Conservation (phyloP, 2,329 filamentous ascomycete genomes). For the Blumeria graminis region DNA sequence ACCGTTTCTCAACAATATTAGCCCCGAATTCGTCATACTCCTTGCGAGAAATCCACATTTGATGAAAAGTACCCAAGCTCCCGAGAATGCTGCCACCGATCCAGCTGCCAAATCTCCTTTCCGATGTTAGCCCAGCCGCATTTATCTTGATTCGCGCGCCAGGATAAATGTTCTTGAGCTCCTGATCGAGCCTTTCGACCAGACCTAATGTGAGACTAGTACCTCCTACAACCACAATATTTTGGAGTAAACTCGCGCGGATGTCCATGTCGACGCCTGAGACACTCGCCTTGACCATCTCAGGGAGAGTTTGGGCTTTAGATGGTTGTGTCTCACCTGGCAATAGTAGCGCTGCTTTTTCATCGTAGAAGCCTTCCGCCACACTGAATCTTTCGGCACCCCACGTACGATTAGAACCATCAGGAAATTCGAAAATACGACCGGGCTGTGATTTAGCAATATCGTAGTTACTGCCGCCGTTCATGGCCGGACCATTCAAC, state of each 20-base stretch:
- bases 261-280: conserved; percentile 72
- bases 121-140: conserved; percentile 62
- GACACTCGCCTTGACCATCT: conserved; percentile 56
- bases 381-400: conserved; percentile 67
- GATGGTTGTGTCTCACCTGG: conserved; percentile 19
- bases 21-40: conserved; percentile 92
- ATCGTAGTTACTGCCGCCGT: conserved; percentile 46
- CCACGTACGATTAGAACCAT: conserved; percentile 91
- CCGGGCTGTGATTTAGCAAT: conserved; percentile 47
- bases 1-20: conserved; percentile 82
- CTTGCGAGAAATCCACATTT: conserved; percentile 97
- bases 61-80: conserved; percentile 90
- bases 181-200: conserved; percentile 68
- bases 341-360: conserved; percentile 40
- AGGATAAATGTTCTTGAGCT: conserved; percentile 61
- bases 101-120: conserved; percentile 84
- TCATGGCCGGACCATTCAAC: conserved; percentile 24
- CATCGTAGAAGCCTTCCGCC: conserved; percentile 78
- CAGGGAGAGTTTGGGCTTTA: conserved; percentile 58
- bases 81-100: conserved; percentile 90
- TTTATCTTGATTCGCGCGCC: conserved; percentile 72
- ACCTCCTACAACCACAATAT: conserved; percentile 82
- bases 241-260: conserved; percentile 56
- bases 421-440: conserved; percentile 87
- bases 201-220: conserved; percentile 75